Percentiles rank a stretch among this genome's conserved stretches.
Evolutionary conservation across 441 rosid genomes (phyloP).

Genomic region (Erodium trifolium): DNA sequence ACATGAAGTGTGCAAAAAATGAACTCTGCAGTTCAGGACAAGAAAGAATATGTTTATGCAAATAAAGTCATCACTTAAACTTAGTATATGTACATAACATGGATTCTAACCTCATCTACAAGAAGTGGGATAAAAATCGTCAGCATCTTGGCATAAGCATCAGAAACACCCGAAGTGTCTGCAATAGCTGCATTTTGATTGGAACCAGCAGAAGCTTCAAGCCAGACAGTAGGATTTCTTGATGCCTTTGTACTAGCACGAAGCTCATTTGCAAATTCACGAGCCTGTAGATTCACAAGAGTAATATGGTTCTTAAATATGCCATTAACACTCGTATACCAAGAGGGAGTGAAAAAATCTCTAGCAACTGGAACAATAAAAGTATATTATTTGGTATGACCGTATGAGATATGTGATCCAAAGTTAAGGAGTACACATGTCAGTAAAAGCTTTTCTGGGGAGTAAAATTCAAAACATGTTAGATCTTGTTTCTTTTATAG

Average conservation of each 20-base stretch:
- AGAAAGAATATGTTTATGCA: constrained; percentile 12
- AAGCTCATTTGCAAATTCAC: constrained; percentile 98
- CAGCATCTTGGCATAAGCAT: constrained; percentile 96
- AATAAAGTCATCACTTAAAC: constrained; percentile 15
- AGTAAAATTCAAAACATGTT: background rate
- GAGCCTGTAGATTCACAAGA: constrained; percentile 56
- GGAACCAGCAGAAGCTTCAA: constrained; percentile 85
- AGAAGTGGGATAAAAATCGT: constrained; percentile 97
- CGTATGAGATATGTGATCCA: constrained; percentile 1
- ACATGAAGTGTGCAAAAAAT: constrained; percentile 98
- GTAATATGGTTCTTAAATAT: background rate
- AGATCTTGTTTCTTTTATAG: background rate
- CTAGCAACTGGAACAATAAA: background rate
- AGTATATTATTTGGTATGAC: background rate
- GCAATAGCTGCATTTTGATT: constrained; percentile 59
- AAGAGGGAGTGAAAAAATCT: background rate
- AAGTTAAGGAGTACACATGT: background rate
- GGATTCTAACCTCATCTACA: constrained; percentile 75
- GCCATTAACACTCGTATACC: background rate
- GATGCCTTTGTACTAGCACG: constrained; percentile 99
- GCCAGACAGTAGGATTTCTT: constrained; percentile 90
- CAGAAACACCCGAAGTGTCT: constrained; percentile 89
- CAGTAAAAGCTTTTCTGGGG: background rate
- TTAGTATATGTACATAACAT: constrained; percentile 18
- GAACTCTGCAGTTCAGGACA: constrained; percentile 71